Evolutionary conservation across 1,139 yeast species (phyloP).

Genomic region (Magnusiomyces ingens): DNA sequence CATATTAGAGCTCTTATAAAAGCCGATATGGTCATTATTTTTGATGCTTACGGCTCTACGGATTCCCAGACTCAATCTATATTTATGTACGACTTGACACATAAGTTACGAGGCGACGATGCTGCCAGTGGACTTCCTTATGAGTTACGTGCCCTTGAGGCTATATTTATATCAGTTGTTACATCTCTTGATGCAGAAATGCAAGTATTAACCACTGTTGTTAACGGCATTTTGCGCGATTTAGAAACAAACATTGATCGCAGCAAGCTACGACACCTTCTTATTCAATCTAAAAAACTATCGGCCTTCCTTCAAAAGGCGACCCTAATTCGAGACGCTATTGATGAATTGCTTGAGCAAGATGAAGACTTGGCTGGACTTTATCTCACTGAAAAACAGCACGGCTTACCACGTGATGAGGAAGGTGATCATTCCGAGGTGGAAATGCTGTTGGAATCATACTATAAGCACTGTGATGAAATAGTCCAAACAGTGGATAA

Average conservation of each 20-base stretch:
- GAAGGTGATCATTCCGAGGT: conserved; percentile 59
- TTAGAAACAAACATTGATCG: conserved; percentile 82
- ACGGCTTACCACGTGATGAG: conserved; percentile 29
- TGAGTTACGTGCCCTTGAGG: conserved; percentile 86
- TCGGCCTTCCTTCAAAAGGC: conserved; percentile 82
- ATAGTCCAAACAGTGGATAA: conserved; percentile 91
- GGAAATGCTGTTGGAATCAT: conserved; percentile 80
- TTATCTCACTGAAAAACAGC: conserved; percentile 54
- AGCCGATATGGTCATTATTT: conserved; percentile 71
- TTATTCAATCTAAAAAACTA: conserved; percentile 74
- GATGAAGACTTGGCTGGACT: conserved; percentile 88
- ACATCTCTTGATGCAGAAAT: conserved; percentile 81
- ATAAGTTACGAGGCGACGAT: conserved; percentile 51
- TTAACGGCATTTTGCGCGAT: conserved; percentile 73
- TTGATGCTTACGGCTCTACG: conserved; percentile 61
- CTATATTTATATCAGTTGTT: conserved; percentile 77
- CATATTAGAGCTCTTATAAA: conserved; percentile 85
- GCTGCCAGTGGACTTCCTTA: conserved; percentile 40
- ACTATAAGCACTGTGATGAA: conserved; percentile 93
- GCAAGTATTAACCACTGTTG: conserved; percentile 61
- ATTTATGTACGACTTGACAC: conserved; percentile 80
- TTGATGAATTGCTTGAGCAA: conserved; percentile 82
- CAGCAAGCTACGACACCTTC: conserved; percentile 67
- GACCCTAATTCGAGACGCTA: conserved; percentile 68
- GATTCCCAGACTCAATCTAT: conserved; percentile 62